phyloP scores from a whole-genome alignment of 306 rosid genomes.

The Cucumis hystrix region DNA sequence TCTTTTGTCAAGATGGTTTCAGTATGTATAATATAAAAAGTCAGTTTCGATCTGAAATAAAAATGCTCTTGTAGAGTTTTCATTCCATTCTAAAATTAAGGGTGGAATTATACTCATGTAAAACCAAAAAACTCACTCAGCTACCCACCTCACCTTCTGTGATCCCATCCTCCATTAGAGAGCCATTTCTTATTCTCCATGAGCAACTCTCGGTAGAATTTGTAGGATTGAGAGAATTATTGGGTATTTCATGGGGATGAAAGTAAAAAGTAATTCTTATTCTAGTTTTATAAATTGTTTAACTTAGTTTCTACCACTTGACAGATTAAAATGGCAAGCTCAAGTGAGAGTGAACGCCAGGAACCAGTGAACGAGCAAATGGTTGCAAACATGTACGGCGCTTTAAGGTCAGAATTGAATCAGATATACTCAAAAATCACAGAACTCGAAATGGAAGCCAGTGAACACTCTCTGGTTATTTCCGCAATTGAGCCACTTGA shows the following conservation, averaged over 20 bases:
- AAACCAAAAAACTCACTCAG: not conserved
- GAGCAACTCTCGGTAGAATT: not conserved
- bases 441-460: conserved; percentile 89
- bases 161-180: not conserved
- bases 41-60: not conserved
- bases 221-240: not conserved
- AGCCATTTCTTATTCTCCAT: not conserved
- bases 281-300: not conserved
- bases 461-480: conserved; percentile 75
- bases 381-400: conserved; percentile 68
- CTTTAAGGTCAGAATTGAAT: conserved; percentile 82
- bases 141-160: not conserved
- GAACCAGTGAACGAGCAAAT: conserved; percentile 83
- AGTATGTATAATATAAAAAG: not conserved
- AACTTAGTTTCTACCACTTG: not conserved
- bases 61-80: not conserved
- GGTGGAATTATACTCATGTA: not conserved
- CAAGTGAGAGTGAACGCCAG: conserved; percentile 38
- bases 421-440: conserved; percentile 89
- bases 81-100: not conserved
- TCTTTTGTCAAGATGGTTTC: not conserved
- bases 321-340: conserved; percentile 51
- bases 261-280: not conserved
- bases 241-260: not conserved
- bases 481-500: conserved; percentile 89